A percentile compares a stretch with the other conserved stretches of the same genome.
Conservation (phyloP, 1,284 basidiomycete species). For the Tetrapyrgos nigripes region DNA sequence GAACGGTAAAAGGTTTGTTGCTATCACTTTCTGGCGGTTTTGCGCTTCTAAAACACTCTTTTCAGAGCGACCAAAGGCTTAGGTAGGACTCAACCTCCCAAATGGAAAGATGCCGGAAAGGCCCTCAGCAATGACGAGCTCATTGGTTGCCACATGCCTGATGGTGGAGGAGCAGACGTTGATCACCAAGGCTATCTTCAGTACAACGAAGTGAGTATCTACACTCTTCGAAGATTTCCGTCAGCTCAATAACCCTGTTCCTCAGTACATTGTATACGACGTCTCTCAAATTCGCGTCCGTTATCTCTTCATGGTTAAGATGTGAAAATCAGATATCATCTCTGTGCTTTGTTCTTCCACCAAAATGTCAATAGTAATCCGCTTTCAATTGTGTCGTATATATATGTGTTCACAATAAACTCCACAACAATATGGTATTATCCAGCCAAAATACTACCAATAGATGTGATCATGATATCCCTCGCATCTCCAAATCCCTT, state of each 20-base stretch:
- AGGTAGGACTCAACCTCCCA: conserved; percentile 54
- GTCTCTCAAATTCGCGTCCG: conserved; percentile 46
- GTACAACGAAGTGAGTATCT: conserved; percentile 26
- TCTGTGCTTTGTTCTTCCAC: not conserved
- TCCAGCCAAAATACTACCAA: conserved; percentile 26
- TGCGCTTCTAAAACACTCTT: not conserved
- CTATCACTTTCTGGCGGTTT: not conserved
- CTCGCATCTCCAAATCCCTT: conserved; percentile 47
- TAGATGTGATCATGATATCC: conserved; percentile 34
- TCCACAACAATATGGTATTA: no score
- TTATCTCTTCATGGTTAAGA: conserved; percentile 51
- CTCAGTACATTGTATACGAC: conserved; percentile 42
- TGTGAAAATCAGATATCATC: conserved; percentile 22
- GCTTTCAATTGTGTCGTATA: not conserved
- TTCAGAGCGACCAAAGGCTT: conserved; percentile 61
- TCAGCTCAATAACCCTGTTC: not conserved
- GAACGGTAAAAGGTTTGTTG: conserved; percentile 30
- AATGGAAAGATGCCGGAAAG: conserved; percentile 68
- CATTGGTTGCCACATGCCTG: conserved; percentile 63
- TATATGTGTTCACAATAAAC: not conserved
- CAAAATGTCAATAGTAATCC: not conserved
- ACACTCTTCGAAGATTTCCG: conserved; percentile 15
- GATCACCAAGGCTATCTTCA: conserved; percentile 20
- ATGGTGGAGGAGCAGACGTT: conserved; percentile 37
- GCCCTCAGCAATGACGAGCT: conserved; percentile 57